A percentile compares a stretch with the other conserved stretches of the same genome.
These are phyloP conservation scores for Trichoderma koningii DNA, from an alignment of 2,329 filamentous ascomycete species.

Conservation along the genomic window DNA sequence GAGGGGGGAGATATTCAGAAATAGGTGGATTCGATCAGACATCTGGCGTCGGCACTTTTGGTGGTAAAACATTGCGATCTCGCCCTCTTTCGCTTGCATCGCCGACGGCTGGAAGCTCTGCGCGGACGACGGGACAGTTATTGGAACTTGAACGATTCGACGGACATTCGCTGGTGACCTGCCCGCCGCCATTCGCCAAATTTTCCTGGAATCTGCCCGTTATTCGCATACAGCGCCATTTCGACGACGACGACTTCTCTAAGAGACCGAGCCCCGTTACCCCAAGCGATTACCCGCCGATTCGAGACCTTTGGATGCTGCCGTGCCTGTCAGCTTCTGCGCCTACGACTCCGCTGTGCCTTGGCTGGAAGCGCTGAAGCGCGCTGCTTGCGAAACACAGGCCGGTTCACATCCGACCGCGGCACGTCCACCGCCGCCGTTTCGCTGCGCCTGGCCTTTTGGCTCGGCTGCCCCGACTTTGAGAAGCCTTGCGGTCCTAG, in stretches of 20 bases:
- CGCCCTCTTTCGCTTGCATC: not conserved
- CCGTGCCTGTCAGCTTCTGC: not conserved
- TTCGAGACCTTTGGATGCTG: not conserved
- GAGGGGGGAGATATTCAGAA: not conserved
- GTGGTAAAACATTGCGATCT: not conserved
- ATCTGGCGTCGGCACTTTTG: not conserved
- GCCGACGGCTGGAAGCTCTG: not conserved
- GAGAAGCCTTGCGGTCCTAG: not conserved
- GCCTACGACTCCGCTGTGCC: not conserved
- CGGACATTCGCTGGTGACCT: not conserved
- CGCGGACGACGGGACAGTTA: not conserved
- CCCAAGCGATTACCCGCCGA: not conserved
- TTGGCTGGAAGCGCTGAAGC: slow-evolving; percentile 1
- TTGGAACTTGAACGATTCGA: not conserved
- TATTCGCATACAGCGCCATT: not conserved
- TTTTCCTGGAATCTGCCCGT: not conserved
- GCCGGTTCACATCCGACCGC: not conserved
- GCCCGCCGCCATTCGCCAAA: slow-evolving; percentile 3
- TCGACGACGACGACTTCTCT: not conserved
- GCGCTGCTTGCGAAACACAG: slow-evolving; percentile 3
- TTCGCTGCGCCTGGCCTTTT: not conserved
- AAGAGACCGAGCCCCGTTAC: not conserved
- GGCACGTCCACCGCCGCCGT: not conserved
- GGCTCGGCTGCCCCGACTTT: not conserved
- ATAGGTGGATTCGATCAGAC: not conserved